Evolutionary conservation across 2,329 filamentous ascomycete species (phyloP), one percentile per base, ranked within the genome.

Genomic region (Pestalotiopsis sp.): DNA sequence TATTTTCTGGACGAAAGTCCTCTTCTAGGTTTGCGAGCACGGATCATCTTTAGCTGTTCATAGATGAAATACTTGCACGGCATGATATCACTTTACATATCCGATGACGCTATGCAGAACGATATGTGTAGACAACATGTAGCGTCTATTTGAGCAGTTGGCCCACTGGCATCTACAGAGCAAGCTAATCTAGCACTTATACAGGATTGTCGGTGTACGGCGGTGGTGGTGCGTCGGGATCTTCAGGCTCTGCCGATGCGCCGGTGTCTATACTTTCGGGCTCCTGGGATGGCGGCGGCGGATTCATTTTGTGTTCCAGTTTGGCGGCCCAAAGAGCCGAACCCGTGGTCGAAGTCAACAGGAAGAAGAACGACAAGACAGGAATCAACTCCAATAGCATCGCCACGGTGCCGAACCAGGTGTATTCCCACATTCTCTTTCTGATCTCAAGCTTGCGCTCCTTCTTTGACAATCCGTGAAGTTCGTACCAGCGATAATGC

Each of bases 391-490:
- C 93, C 36, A 98, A 81, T 6, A 94, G 79, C 82, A 98, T 89
- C 64, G 94, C 93, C 3, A 96, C 86, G 0, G 92, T 93, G 17
- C 96, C 96, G 76, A 98, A 98, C 93, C 93, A 97, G 14, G 94
- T 91, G 78, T 98, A 98, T 69, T 96, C 93, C 88, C 93, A 93
- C 70, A 88, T 85, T 66, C 92, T 87, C 58, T 84, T 84, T 69
- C 86, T 86, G 36, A 95, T 88, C 74, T 92, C 93, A 36, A 83
- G 83, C 75, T 93, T 93, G 71, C 90, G 86, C 77, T 97, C 88
- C 74, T 92, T 90, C 79, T 91, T 94, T 56, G 87, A 87, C 72
- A 97, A 85, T 0, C 91, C 93, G 56, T 91, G 86, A 63, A 99
- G 84, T 75, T 94, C 89, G 78, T 95, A 98, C 85, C 96, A 98